phyloP scores from a whole-genome alignment of 331 rosid species.

The Pyrus hybrid region DNA sequence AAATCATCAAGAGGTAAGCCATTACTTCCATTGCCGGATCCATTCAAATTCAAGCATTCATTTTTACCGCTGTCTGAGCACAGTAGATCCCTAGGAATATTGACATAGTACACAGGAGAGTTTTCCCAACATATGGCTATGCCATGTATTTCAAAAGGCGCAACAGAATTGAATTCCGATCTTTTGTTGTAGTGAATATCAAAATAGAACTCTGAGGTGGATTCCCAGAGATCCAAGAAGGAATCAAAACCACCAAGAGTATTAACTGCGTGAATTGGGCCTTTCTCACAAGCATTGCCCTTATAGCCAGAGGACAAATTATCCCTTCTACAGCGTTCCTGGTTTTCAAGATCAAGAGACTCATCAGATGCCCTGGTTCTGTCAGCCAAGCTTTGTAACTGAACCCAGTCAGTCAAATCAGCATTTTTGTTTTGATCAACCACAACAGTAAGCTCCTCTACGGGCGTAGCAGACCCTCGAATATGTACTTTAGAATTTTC shows the following conservation, averaged over 20 bases:
- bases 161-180: conserved; percentile 51
- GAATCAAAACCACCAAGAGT: conserved; percentile 74
- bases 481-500: conserved; percentile 29
- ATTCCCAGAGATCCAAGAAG: conserved; percentile 80
- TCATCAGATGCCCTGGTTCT: conserved; percentile 13
- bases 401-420: conserved; percentile 13
- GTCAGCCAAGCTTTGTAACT: conserved; percentile 29
- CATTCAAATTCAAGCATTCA: conserved; percentile 23
- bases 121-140: conserved; percentile 90
- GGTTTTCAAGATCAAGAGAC: conserved; percentile 20
- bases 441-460: conserved; percentile 24
- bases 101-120: conserved; percentile 77
- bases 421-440: conserved; percentile 22
- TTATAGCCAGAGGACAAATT: conserved; percentile 23
- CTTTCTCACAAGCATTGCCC: conserved; percentile 35
- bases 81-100: conserved; percentile 77
- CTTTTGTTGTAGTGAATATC: conserved; percentile 75
- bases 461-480: conserved; percentile 26
- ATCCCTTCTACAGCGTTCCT: conserved; percentile 22
- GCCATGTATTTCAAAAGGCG: conserved; percentile 76
- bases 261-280: conserved; percentile 67
- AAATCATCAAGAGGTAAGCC: conserved; percentile 34
- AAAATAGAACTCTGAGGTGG: conserved; percentile 59
- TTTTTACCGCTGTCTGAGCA: conserved; percentile 39
- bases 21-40: conserved; percentile 33